phyloP scores from a whole-genome alignment of 345 rosid genomes.

The Camelina hispida region DNA sequence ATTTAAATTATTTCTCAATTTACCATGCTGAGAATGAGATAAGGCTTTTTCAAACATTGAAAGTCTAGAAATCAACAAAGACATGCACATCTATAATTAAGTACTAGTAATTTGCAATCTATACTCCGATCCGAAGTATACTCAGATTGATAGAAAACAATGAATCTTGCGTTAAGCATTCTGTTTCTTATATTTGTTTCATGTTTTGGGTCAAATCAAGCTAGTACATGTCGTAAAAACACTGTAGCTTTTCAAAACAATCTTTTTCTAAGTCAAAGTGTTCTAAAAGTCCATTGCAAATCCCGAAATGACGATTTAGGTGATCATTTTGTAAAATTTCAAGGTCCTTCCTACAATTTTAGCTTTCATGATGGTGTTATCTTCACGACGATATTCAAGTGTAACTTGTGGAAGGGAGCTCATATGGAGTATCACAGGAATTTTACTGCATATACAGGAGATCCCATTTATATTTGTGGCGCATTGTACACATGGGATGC shows the following conservation, averaged over 20 bases:
- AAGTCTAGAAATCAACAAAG: background rate
- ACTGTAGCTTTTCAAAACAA: background rate
- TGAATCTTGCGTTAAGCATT: background rate
- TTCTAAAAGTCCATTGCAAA: background rate
- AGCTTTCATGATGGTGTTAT: background rate
- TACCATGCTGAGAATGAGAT: too few relatives aligned
- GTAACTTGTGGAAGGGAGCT: constrained; percentile 10
- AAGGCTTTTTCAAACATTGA: background rate
- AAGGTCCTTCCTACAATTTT: constrained; percentile 20
- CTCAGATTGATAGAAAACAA: background rate
- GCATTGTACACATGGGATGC: background rate
- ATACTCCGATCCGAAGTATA: background rate
- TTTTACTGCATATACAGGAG: background rate
- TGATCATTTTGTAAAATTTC: background rate
- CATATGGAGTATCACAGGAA: background rate
- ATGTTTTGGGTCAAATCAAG: background rate
- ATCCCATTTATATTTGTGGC: background rate
- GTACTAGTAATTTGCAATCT: background rate
- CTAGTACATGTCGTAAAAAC: background rate
- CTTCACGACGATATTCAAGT: background rate
- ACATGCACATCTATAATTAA: background rate
- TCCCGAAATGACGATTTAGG: background rate
- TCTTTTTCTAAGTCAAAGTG: background rate
- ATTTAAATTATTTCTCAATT: too few relatives aligned
- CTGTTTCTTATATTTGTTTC: background rate